Conservation (phyloP, 345 rosid species). For the Eucalyptus marginata region DNA sequence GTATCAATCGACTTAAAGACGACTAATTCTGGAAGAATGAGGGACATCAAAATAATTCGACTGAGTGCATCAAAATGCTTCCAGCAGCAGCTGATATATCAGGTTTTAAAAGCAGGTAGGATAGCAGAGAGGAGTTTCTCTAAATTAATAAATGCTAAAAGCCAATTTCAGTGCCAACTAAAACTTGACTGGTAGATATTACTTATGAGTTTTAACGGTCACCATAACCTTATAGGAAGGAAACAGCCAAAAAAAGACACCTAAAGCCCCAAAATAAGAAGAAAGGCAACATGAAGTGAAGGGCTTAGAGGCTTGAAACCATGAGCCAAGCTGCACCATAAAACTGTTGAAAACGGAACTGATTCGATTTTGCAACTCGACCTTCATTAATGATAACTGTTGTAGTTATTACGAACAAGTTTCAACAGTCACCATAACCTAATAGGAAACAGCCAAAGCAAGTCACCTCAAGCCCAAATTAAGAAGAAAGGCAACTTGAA, state of each 20-base stretch:
- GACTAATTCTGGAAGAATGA: neutral
- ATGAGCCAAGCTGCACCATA: neutral
- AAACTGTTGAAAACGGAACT: neutral
- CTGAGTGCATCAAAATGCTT: neutral
- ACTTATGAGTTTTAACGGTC: neutral
- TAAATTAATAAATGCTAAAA: neutral
- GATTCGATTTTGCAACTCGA: neutral
- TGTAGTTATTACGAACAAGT: neutral
- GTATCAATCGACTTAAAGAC: neutral
- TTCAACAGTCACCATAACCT: neutral
- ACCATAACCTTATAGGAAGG: neutral
- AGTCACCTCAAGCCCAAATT: neutral
- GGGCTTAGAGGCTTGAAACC: neutral
- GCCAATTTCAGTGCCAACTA: neutral
- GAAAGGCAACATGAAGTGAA: neutral
- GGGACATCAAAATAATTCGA: neutral
- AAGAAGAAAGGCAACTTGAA: neutral
- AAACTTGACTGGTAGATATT: neutral
- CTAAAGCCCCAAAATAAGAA: neutral
- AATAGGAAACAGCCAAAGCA: neutral
- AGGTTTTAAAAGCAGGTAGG: neutral
- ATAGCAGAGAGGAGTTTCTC: neutral
- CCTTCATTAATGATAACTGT: neutral
- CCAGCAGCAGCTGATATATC: neutral
- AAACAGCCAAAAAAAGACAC: neutral